phyloP scores from a whole-genome alignment of 768 basidiomycete genomes.

The Boletus pseudopeckii region DNA sequence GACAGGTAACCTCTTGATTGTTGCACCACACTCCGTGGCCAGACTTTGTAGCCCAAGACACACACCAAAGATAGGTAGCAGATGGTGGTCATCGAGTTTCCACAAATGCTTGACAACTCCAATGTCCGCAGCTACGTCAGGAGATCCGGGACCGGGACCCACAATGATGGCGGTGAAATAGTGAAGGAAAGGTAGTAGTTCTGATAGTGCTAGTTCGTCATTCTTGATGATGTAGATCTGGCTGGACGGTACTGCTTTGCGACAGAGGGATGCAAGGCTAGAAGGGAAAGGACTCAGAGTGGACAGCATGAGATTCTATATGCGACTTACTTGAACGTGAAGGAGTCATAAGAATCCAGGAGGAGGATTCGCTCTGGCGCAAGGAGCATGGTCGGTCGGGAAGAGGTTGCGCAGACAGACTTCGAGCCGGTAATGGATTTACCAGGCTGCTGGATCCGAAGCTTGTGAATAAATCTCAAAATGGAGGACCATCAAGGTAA shows the following conservation, averaged over 20 bases:
- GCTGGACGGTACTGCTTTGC: constrained; percentile 57
- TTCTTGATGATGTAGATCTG: constrained; percentile 72
- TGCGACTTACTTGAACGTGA: constrained; percentile 76
- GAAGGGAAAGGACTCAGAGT: neutral
- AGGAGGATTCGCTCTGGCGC: constrained; percentile 55
- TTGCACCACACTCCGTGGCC: constrained; percentile 59
- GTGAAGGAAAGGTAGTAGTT: constrained; percentile 50
- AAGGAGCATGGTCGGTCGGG: constrained; percentile 23
- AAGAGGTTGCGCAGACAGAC: neutral
- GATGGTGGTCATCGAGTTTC: constrained; percentile 48
- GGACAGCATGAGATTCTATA: neutral
- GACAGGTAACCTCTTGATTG: constrained; percentile 51
- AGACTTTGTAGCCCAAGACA: constrained; percentile 82
- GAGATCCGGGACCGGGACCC: constrained; percentile 82
- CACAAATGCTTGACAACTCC: constrained; percentile 71
- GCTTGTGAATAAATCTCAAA: neutral
- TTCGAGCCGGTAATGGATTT: neutral
- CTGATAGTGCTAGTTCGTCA: constrained; percentile 49
- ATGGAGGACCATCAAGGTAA: neutral
- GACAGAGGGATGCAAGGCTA: constrained; percentile 73
- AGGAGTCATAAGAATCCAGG: constrained; percentile 84
- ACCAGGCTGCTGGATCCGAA: neutral
- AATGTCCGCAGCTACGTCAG: constrained; percentile 55
- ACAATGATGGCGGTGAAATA: constrained; percentile 69
- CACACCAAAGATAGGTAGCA: constrained; percentile 78